Base-by-base conservation (phyloP, 106 monocot species). In the Allium cepa region DNA sequence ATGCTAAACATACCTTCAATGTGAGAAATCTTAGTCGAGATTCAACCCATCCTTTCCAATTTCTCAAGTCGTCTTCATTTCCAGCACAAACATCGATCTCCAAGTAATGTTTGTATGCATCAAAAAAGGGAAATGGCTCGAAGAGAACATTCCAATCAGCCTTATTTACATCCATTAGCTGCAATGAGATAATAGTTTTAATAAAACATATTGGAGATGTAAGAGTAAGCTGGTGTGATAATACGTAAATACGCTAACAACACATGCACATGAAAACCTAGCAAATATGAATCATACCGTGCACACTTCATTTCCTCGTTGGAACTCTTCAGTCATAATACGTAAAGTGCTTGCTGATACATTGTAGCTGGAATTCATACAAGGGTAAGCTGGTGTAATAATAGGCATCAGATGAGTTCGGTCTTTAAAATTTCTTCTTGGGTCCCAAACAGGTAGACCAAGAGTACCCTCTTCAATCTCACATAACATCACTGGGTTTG, bases 291-390 rank as follows among this genome's bases (percentile, higher is more conserved):
- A 10, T 60, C 68, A 67, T 77, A 97, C 97, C 97, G 89, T 84
- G 77, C 92, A 97, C 9, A 92, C 75, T 8, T 87, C 86, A 75
- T 77, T 73, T 56, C 92, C 97, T 47, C 92, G 77, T 50, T 81
- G 83, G 53, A 97, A 97, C 69, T 97, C 84, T 80, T 97, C 89
- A 57, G 79, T 84, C 92, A 97, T 92, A 22, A 97, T 79, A 63
- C 87, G 86, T 66, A 92, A 75, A 47, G 97, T 97, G 75, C 92
- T 92, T 28, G 76, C 73, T 28, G 92, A 92, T 47, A 97, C 97
- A 71, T 92, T 97, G 73, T 89, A 97, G 72, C 97, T 97, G 50
- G 97, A 97, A 77, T 97, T 97, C 97, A 97, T 97, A 63, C 80
- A 80, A 62, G 97, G 97, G 74, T 97, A 97, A 47, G 97, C 97